Evolutionary conservation across 352 stramenopile genomes (phyloP).

Genomic region (Phytophthora ohioensis): DNA sequence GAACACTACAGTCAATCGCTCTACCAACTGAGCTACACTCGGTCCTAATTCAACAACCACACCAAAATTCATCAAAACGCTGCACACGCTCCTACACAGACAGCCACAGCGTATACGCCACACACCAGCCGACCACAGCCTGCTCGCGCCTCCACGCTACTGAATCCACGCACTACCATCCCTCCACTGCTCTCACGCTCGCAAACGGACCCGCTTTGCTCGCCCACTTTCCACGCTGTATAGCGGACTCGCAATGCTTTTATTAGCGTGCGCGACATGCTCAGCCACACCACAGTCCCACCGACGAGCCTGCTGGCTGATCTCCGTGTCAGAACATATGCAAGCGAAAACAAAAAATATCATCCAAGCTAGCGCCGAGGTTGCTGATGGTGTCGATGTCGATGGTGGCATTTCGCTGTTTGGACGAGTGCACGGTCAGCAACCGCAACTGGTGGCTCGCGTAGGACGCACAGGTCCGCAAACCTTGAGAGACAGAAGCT

Average conservation of each 20-base stretch:
- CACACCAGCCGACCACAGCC: background rate
- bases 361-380: no score
- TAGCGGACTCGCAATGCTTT: background rate
- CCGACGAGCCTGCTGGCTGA: no score
- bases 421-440: background rate
- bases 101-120: background rate
- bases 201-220: background rate
- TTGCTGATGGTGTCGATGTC: background rate
- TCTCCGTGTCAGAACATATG: no score
- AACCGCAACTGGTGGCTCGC: no score
- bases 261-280: no score
- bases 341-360: no score
- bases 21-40: slow-evolving; percentile 1
- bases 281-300: background rate
- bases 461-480: no score
- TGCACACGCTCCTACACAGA: background rate
- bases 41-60: background rate
- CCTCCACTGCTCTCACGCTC: background rate
- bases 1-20: slow-evolving; percentile 1
- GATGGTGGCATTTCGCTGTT: background rate
- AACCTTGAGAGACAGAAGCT: no score
- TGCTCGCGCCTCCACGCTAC: background rate
- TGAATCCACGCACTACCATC: background rate
- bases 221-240: background rate
- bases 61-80: background rate